Conservation (phyloP, 495 filamentous ascomycete species). For the Aspergillus sparsus region DNA sequence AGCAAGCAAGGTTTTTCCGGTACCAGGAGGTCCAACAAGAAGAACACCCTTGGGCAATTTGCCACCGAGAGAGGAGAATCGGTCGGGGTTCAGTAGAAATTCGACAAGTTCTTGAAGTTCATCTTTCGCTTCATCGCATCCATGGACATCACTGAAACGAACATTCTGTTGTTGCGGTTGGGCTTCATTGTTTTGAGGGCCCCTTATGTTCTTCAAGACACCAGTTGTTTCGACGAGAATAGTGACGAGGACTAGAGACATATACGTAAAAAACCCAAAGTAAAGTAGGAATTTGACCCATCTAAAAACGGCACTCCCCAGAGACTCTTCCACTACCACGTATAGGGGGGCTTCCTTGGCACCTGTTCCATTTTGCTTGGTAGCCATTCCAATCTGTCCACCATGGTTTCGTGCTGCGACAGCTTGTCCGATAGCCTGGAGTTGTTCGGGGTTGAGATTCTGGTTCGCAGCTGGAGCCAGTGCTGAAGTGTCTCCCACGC, state of each 20-base stretch:
- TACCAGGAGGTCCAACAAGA: slow-evolving; percentile 92
- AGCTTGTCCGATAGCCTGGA: slow-evolving; percentile 85
- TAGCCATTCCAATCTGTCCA: slow-evolving; percentile 54
- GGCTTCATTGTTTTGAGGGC: slow-evolving; percentile 72
- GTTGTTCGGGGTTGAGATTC: slow-evolving; percentile 59
- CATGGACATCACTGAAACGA: slow-evolving; percentile 92
- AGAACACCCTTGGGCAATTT: slow-evolving; percentile 97
- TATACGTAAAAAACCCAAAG: slow-evolving; percentile 74
- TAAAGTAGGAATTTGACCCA: slow-evolving; percentile 84
- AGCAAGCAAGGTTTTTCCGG: slow-evolving; percentile 96
- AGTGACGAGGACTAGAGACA: slow-evolving; percentile 71
- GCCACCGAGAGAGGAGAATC: slow-evolving; percentile 87
- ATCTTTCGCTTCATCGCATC: slow-evolving; percentile 97
- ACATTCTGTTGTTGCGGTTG: slow-evolving; percentile 87
- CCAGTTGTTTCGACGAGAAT: slow-evolving; percentile 77
- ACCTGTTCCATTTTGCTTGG: slow-evolving; percentile 56
- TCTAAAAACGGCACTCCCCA: slow-evolving; percentile 75
- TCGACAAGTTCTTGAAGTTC: slow-evolving; percentile 96
- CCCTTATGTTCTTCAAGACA: slow-evolving; percentile 73
- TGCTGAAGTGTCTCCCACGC: slow-evolving; percentile 56
- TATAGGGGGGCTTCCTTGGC: slow-evolving; percentile 80
- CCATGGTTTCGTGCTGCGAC: slow-evolving; percentile 74
- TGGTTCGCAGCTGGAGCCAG: slow-evolving; percentile 36
- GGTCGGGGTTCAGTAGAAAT: slow-evolving; percentile 88
- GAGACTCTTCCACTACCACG: slow-evolving; percentile 92